Evolutionary conservation across 2,329 filamentous ascomycete species (phyloP).

Genomic region (Tolypocladium cylindrosporum): DNA sequence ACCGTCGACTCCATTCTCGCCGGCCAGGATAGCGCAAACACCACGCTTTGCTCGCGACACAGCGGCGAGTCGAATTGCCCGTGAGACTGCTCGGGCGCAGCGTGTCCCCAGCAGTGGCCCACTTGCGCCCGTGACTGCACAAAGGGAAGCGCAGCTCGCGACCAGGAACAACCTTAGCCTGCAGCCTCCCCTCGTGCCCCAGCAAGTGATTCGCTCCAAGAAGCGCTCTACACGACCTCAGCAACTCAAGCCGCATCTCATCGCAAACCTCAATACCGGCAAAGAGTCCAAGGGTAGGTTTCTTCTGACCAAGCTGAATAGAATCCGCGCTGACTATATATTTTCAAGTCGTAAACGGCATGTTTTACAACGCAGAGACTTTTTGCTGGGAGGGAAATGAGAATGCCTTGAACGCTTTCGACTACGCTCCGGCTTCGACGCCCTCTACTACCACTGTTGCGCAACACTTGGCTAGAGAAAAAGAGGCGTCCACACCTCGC

Average conservation of each 20-base stretch:
- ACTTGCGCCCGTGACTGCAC: constrained; percentile 43
- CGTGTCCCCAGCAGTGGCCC: constrained; percentile 44
- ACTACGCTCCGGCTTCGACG: constrained; percentile 44
- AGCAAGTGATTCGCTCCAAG: constrained; percentile 37
- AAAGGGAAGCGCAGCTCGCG: constrained; percentile 44
- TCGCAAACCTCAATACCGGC: constrained; percentile 67
- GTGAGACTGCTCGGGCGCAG: constrained; percentile 52
- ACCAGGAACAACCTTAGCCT: constrained; percentile 36
- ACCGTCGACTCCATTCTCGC: constrained; percentile 44
- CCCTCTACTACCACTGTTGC: constrained; percentile 32
- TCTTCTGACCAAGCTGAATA: not conserved
- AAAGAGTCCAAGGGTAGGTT: constrained; percentile 72
- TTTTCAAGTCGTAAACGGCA: constrained; percentile 70
- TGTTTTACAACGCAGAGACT: constrained; percentile 85
- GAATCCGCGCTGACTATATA: constrained; percentile 16
- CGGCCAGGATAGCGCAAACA: constrained; percentile 43
- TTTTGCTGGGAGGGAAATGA: constrained; percentile 97
- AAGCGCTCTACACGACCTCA: constrained; percentile 49
- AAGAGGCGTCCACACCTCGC: constrained; percentile 49
- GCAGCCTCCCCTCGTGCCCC: constrained; percentile 26
- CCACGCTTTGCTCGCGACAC: constrained; percentile 58
- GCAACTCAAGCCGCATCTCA: constrained; percentile 74
- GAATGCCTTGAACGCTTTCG: constrained; percentile 70
- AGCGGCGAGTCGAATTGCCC: constrained; percentile 53
- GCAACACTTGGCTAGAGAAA: constrained; percentile 40